Evolutionary conservation across 768 basidiomycete species (phyloP), one percentile per base, ranked within the genome.

Genomic region (Suillus discolor): DNA sequence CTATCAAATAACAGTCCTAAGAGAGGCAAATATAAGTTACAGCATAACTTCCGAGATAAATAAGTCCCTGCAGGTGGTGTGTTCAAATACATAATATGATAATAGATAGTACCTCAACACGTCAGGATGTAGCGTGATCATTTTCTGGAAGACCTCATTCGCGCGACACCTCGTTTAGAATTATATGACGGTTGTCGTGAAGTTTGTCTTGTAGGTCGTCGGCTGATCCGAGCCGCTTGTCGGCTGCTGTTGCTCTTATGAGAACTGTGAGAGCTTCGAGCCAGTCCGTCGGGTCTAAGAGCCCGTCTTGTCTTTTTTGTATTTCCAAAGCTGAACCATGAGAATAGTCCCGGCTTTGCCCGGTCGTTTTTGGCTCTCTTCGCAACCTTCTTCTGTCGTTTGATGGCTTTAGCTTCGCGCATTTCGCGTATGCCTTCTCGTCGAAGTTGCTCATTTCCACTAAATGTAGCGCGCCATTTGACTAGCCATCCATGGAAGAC

Each of bases 401-500:
- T 74, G 66, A 67, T 71, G 62, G 73, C 73, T 68, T 75, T 77
- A 23, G 90, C 90, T 36, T 83, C 83, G 60, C 79, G 79, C 87
- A 92, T 92, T 76, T 92, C 91, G 61, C 80, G 81, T 74, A 91
- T 91, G 55, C 91, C 91, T 80, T 86, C 85, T 75, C 78, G 83
- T 67, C 90, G 82, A 57, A 89, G 77, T 23, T 68, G 71, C 72
- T 91, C 89, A 71, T 90, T 81, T 42, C 89, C 89, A 39, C 82
- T 72, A 39, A 92, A 79, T 15, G 90, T 91, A 31, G 90, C 91
- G 66, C 90, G 83, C 85, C 88, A 84, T 76, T 92, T 92, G n/a
- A 87, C 86, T 66, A 92, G 79, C 89, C 90, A 92, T 39, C 91
- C 91, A 69, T 92, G 91, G 75, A 90, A 82, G 13, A 84, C 83